These are phyloP conservation scores for Tribonema minus DNA, from an alignment of 108 stramenopile genomes.

Conservation along the genomic window DNA sequence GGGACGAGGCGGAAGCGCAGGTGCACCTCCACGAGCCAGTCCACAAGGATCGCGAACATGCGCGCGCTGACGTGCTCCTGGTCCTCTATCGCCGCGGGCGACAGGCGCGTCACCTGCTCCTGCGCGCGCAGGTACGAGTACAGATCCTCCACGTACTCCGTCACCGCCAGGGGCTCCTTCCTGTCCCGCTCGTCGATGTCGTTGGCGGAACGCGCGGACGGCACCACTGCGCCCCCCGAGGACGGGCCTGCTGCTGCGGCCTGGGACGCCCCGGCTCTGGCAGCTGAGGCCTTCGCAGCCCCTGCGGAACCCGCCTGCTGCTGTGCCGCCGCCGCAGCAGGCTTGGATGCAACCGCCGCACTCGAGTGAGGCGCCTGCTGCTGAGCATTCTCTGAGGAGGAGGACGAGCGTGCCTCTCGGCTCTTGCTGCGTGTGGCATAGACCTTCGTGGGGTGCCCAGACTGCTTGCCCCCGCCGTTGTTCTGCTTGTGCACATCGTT, in stretches of 20 bases:
- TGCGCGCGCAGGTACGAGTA: slow-evolving; percentile 80
- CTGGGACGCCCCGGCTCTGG: slow-evolving; percentile 1
- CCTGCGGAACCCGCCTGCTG: background rate
- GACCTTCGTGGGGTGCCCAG: no score
- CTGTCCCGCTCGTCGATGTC: slow-evolving; percentile 90
- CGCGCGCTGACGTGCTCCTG: slow-evolving; percentile 82
- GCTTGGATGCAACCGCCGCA: no score
- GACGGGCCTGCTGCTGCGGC: background rate
- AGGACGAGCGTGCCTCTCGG: no score
- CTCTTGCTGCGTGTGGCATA: no score
- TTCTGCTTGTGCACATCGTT: no score
- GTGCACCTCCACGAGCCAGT: slow-evolving; percentile 99
- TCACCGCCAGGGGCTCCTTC: slow-evolving; percentile 84
- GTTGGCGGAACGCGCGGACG: background rate
- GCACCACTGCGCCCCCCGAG: background rate
- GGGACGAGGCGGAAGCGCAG: slow-evolving; percentile 94
- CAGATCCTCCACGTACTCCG: slow-evolving; percentile 88
- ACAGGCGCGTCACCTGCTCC: slow-evolving; percentile 71
- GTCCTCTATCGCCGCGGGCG: slow-evolving; percentile 71
- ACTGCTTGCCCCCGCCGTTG: no score
- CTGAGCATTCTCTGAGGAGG: no score
- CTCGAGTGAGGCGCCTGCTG: no score
- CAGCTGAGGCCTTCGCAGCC: background rate
- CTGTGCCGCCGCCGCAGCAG: slow-evolving; percentile 5
- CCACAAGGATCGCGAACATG: slow-evolving; percentile 94